Evolutionary conservation across 345 rosid species (phyloP).

Genomic region (Turritis glabra): DNA sequence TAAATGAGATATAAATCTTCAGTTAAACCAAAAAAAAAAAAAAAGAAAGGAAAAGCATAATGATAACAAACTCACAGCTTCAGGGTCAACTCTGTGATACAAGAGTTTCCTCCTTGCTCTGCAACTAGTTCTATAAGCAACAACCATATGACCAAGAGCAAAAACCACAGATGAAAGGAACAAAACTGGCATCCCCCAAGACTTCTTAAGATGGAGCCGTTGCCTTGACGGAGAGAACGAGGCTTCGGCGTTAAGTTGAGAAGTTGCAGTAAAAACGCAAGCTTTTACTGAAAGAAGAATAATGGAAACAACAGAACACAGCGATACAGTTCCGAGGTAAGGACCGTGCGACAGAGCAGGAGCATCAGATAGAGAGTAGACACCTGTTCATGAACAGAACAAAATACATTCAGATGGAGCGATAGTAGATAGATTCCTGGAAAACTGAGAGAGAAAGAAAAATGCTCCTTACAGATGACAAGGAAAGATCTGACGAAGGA

Average conservation of each 20-base stretch:
- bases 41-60: background rate
- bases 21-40: background rate
- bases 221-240: slow-evolving; percentile 66
- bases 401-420: background rate
- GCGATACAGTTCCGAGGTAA: slow-evolving; percentile 80
- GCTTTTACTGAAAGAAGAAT: slow-evolving; percentile 78
- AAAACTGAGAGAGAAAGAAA: background rate
- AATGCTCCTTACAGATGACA: slow-evolving; percentile 54
- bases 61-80: slow-evolving; percentile 57
- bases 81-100: slow-evolving; percentile 86
- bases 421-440: too few species aligned
- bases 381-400: slow-evolving; percentile 52
- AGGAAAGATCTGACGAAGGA: slow-evolving; percentile 82
- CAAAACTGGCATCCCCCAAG: slow-evolving; percentile 99
- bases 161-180: slow-evolving; percentile 86
- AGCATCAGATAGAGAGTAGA: slow-evolving; percentile 70
- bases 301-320: slow-evolving; percentile 69
- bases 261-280: slow-evolving; percentile 75
- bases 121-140: slow-evolving; percentile 94
- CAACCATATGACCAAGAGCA: slow-evolving; percentile 89
- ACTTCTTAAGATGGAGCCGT: slow-evolving; percentile 78
- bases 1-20: background rate
- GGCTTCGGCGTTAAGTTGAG: slow-evolving; percentile 69
- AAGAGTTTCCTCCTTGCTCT: slow-evolving; percentile 85
- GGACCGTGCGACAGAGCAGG: slow-evolving; percentile 89